Evolutionary conservation across 225 moss, liverwort and hornwort species (phyloP), one percentile per base, ranked within the genome.

Genomic region (Straminergon stramineum): DNA sequence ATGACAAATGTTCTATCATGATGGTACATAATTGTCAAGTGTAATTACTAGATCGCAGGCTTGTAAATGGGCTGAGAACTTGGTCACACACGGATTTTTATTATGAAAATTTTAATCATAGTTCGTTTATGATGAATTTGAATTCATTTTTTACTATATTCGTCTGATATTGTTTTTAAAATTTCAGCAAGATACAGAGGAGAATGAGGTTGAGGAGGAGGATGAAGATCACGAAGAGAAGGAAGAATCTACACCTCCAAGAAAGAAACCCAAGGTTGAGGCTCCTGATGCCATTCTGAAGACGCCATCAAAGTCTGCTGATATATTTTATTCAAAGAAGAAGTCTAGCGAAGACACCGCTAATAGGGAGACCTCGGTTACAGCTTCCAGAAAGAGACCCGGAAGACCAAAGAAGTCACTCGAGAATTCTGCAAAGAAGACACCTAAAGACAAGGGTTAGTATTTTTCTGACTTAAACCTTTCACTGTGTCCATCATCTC

Each of bases 291-390:
- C 81, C 85, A 91, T 91, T 81, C 64, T 91, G 55, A 95, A 92
- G 83, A 89, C 91, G 31, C 90, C 90, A 83, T 82, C 87, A 75
- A 96, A 95, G 90, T 94, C 95, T 80, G 83, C 93, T 61, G 96
- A 97, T 68, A 95, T 93, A 90, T 94, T 96, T 61, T 97, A 96
- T 85, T 95, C 95, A 22, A 97, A 96, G 91, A 91, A 95, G 63
- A 89, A 91, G 64, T 88, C 85, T 56, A 91, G 79, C 17, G 90
- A 95, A 67, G 91, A 90, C 69, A 41, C 79, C 61, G 14, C 84
- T n/a, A 92, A 84, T 66, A 86, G 16, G 62, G 90, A 89, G 74
- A 86, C 86, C 45, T 88, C 85, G 48, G 83, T 82, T 62, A 89
- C 83, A 69, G 83, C 91, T 61, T 70, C 91, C 51, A 84, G 30